Evolutionary conservation across 129 eudicot genomes (phyloP).

Genomic region (Saposhnikovia divaricata): DNA sequence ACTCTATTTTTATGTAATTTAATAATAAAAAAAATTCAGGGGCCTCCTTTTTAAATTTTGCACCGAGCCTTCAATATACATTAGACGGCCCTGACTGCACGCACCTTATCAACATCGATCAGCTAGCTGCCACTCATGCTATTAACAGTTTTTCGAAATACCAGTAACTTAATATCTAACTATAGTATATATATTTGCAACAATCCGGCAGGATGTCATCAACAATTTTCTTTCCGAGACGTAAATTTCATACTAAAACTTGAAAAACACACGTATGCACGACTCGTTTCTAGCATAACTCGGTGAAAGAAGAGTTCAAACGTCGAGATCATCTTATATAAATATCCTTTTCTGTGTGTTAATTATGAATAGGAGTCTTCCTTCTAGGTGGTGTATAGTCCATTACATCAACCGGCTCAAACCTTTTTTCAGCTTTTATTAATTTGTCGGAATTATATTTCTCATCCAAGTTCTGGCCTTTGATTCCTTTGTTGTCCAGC

Average conservation of each 20-base stretch:
- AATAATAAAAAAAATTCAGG: too few relatives aligned
- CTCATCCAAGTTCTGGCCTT: not conserved
- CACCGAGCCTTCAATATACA: too few relatives aligned
- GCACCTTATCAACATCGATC: not conserved
- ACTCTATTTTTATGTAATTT: too few relatives aligned
- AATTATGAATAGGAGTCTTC: constrained; percentile 7
- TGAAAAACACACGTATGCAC: too few relatives aligned
- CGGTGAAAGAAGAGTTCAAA: too few relatives aligned
- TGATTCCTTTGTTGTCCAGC: not conserved
- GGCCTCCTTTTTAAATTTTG: too few relatives aligned
- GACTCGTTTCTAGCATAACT: too few relatives aligned
- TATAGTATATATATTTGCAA: not conserved
- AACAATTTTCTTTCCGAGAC: not conserved
- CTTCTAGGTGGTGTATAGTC: constrained; percentile 5
- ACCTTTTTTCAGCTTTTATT: not conserved
- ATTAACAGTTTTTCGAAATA: not conserved
- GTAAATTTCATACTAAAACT: too few relatives aligned
- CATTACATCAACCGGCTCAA: not conserved
- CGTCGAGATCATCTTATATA: too few relatives aligned
- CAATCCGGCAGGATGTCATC: not conserved
- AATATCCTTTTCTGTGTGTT: not conserved
- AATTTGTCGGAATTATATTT: not conserved
- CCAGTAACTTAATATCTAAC: too few relatives aligned
- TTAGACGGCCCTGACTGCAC: too few relatives aligned
- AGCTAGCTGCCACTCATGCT: not conserved